Percentiles rank a stretch among this genome's conserved stretches.
Evolutionary conservation across 2,329 filamentous ascomycete species (phyloP).

Genomic region (Paraphaeosphaeria minitans): DNA sequence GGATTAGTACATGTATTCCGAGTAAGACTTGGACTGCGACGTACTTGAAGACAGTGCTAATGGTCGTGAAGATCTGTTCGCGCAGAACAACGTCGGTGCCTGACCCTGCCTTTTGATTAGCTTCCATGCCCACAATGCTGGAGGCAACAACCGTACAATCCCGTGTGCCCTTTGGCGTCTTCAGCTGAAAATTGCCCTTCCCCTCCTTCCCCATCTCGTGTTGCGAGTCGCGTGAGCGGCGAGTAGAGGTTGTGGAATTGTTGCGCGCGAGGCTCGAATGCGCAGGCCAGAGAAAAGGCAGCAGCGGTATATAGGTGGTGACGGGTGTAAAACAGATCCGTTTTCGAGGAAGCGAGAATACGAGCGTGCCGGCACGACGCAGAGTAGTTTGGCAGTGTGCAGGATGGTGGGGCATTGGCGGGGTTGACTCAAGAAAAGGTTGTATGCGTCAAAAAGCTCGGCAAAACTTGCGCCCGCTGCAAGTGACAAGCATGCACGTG

Average conservation of each 20-base stretch:
- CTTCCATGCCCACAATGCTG: conserved; percentile 63
- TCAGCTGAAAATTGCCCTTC: conserved; percentile 66
- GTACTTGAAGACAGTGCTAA: conserved; percentile 43
- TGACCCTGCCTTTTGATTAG: conserved; percentile 33
- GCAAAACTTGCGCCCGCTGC: conserved; percentile 14
- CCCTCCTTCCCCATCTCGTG: conserved; percentile 54
- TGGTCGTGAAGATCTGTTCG: conserved; percentile 43
- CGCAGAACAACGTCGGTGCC: conserved; percentile 43
- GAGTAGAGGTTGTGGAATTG: conserved; percentile 12
- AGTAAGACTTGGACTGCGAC: conserved; percentile 74
- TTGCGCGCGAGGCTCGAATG: conserved; percentile 10
- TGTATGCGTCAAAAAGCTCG: conserved; percentile 18
- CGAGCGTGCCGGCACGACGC: conserved; percentile 24
- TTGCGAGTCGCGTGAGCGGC: conserved; percentile 17
- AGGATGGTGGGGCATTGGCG: conserved; percentile 29
- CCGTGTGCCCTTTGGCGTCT: conserved; percentile 89
- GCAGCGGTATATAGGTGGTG: conserved; percentile 12
- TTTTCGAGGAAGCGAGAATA: conserved; percentile 16
- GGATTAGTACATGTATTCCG: conserved; percentile 79
- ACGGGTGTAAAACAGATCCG: neutral
- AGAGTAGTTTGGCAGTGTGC: conserved; percentile 17
- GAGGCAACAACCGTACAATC: conserved; percentile 68
- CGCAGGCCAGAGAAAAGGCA: conserved; percentile 23
- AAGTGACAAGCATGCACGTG: conserved; percentile 9
- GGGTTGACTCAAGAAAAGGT: conserved; percentile 26